Percentiles rank a stretch among this genome's conserved stretches.
These are phyloP conservation scores for Syncephalastrum sp. DNA, from an alignment of 371 early-diverging fungal species.

Conservation along the genomic window DNA sequence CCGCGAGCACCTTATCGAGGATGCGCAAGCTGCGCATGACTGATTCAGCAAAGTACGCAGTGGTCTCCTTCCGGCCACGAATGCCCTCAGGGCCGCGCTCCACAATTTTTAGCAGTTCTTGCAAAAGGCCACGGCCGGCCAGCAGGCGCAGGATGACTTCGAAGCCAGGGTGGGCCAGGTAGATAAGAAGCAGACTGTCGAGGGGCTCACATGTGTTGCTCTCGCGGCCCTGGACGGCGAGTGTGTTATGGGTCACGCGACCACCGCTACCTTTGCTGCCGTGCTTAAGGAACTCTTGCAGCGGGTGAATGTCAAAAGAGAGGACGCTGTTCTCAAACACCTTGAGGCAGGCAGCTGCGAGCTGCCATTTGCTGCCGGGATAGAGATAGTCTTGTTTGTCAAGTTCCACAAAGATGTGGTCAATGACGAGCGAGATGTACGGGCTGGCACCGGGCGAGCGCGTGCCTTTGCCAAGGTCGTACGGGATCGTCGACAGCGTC, in stretches of 20 bases:
- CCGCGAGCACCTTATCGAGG: slow-evolving; percentile 57
- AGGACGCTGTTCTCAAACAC: slow-evolving; percentile 77
- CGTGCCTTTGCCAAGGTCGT: slow-evolving; percentile 58
- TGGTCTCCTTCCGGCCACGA: slow-evolving; percentile 28
- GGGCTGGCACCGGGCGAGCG: slow-evolving; percentile 76
- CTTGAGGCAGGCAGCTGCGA: slow-evolving; percentile 71
- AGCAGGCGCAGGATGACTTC: slow-evolving; percentile 78
- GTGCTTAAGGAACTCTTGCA: slow-evolving; percentile 8
- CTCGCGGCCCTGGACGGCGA: slow-evolving; percentile 18
- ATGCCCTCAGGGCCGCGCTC: slow-evolving; percentile 58
- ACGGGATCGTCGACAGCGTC: slow-evolving; percentile 53
- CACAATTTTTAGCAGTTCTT: slow-evolving; percentile 66
- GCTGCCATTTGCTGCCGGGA: slow-evolving; percentile 74
- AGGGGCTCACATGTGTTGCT: not conserved
- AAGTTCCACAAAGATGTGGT: slow-evolving; percentile 75
- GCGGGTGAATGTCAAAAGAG: slow-evolving; percentile 64
- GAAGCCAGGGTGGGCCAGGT: slow-evolving; percentile 80
- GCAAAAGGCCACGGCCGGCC: slow-evolving; percentile 69
- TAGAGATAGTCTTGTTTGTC: slow-evolving; percentile 65
- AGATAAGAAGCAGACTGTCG: slow-evolving; percentile 15
- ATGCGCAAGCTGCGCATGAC: slow-evolving; percentile 64
- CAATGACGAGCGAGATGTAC: slow-evolving; percentile 79
- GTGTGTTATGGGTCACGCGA: slow-evolving; percentile 8
- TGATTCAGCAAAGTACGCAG: slow-evolving; percentile 30
- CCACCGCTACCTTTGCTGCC: not conserved